Percentiles rank a stretch among this genome's conserved stretches.
Evolutionary conservation across 1,284 basidiomycete genomes (phyloP).

Genomic region (Cutaneotrichosporon sp.): DNA sequence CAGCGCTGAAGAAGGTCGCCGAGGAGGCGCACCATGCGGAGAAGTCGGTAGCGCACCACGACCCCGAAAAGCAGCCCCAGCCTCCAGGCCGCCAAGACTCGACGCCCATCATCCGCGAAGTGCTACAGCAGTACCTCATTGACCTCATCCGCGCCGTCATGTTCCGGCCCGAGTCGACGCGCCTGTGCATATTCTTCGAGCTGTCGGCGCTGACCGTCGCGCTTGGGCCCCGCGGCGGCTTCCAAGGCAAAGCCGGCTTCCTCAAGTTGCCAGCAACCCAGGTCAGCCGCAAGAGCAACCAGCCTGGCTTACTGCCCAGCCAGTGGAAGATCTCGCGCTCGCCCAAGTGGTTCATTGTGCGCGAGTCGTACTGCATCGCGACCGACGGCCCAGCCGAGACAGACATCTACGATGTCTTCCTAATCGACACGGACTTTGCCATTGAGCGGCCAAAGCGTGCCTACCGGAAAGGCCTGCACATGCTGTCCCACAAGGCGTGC

Average conservation of each 20-base stretch:
- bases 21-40: constrained; percentile 10
- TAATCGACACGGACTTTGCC: constrained; percentile 85
- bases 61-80: neutral
- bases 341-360: constrained; percentile 87
- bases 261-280: constrained; percentile 58
- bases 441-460: constrained; percentile 62
- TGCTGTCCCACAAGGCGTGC: constrained; percentile 33
- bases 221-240: constrained; percentile 78
- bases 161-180: constrained; percentile 93
- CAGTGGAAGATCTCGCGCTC: constrained; percentile 68
- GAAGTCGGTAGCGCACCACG: neutral
- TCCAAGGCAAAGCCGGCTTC: constrained; percentile 81
- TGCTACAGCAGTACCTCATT: constrained; percentile 84
- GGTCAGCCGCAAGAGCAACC: constrained; percentile 56
- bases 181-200: constrained; percentile 91
- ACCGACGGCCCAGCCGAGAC: constrained; percentile 82
- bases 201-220: constrained; percentile 83
- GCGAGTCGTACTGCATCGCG: constrained; percentile 88
- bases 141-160: constrained; percentile 87
- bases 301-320: constrained; percentile 48
- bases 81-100: neutral
- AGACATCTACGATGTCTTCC: constrained; percentile 86
- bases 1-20: constrained; percentile 58
- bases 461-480: constrained; percentile 47
- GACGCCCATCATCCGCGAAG: constrained; percentile 63